Percentiles rank a stretch among this genome's conserved stretches.
phyloP scores from a whole-genome alignment of 2,329 filamentous ascomycete species.

The Malbranchea cinnamomea region DNA sequence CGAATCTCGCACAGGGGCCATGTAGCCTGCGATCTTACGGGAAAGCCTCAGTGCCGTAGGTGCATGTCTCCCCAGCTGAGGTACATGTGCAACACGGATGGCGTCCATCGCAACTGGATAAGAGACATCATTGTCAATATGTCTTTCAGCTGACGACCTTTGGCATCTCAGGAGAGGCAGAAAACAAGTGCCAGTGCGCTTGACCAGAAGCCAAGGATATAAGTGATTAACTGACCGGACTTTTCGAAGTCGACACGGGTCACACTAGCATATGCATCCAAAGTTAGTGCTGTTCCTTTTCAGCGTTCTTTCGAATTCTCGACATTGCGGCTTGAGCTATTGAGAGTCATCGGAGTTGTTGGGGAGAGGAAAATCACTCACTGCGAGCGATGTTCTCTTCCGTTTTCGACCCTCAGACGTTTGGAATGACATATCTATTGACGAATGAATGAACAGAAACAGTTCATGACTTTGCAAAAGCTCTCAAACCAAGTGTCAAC shows the following conservation, averaged over 20 bases:
- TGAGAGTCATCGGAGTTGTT: slow-evolving; percentile 4
- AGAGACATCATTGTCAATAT: slow-evolving; percentile 4
- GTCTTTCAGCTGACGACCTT: too few relatives aligned
- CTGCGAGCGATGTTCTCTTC: slow-evolving; percentile 18
- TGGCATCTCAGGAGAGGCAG: too few relatives aligned
- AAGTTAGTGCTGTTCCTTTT: slow-evolving; percentile 6
- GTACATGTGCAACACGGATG: slow-evolving; percentile 26
- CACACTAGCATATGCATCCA: slow-evolving; percentile 27
- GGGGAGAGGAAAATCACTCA: slow-evolving; percentile 7
- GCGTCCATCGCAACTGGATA: slow-evolving; percentile 33
- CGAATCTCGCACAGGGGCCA: slow-evolving; percentile 26
- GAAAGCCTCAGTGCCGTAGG: slow-evolving; percentile 17
- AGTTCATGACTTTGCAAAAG: too few relatives aligned
- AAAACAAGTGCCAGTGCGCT: too few relatives aligned
- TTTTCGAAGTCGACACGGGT: slow-evolving; percentile 34
- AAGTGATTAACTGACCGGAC: slow-evolving; percentile 24
- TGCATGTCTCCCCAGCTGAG: slow-evolving; percentile 14
- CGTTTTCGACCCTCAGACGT: slow-evolving; percentile 11
- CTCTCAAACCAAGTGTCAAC: too few relatives aligned
- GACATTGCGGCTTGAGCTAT: too few relatives aligned
- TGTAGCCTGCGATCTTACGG: too few relatives aligned
- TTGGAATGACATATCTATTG: slow-evolving; percentile 1
- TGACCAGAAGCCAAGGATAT: neutral
- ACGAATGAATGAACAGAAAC: too few relatives aligned
- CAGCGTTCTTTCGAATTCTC: too few relatives aligned